These are phyloP conservation scores for Coprinopsis cinerea DNA, from an alignment of 768 basidiomycete species.

Conservation along the genomic window DNA sequence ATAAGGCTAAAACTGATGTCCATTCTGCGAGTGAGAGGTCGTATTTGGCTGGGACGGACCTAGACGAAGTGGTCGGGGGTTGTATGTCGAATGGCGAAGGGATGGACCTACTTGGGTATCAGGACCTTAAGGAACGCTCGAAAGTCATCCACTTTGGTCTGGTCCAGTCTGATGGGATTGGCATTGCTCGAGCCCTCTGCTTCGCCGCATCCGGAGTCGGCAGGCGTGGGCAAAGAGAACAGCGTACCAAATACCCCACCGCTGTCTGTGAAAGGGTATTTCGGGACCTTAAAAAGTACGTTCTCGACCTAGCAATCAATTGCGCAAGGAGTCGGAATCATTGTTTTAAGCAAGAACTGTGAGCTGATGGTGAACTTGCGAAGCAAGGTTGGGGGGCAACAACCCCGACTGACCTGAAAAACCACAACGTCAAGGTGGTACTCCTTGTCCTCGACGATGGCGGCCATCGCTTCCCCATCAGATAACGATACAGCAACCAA, in stretches of 20 bases:
- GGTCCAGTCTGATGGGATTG: neutral
- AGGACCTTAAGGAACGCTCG: neutral
- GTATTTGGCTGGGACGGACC: neutral
- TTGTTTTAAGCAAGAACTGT: too few relatives aligned
- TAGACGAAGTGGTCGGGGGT: neutral
- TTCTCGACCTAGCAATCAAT: slow-evolving; percentile 1
- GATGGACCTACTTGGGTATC: neutral
- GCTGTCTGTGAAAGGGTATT: neutral
- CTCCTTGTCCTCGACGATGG: too few relatives aligned
- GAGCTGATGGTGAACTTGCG: too few relatives aligned
- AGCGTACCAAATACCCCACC: neutral
- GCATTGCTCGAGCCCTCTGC: neutral
- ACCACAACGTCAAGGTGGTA: too few relatives aligned
- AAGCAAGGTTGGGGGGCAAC: too few relatives aligned
- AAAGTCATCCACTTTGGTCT: neutral
- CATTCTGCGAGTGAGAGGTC: neutral
- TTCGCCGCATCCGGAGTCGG: neutral
- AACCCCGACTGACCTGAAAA: too few relatives aligned
- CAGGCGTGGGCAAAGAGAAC: neutral
- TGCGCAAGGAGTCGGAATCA: too few relatives aligned
- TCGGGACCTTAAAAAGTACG: neutral
- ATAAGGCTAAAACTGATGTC: neutral
- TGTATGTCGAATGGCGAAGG: neutral
- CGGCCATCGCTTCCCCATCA: too few relatives aligned
- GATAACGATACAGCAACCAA: too few relatives aligned